phyloP scores from a whole-genome alignment of 2,329 filamentous ascomycete species.

The Pestalotiopsis sp. region DNA sequence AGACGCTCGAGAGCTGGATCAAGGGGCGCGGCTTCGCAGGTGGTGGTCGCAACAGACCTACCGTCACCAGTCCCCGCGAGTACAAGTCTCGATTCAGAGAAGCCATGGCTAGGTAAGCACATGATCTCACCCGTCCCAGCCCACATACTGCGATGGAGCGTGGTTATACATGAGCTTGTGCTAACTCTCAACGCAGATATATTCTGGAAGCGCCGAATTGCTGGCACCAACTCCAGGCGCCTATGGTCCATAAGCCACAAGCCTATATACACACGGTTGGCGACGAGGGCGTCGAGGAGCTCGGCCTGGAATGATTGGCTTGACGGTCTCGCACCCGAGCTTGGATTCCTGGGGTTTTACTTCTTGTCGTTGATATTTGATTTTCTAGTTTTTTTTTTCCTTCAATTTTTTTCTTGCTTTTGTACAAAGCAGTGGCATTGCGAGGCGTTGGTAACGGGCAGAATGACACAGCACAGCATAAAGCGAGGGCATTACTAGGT shows the following conservation, averaged over 20 bases:
- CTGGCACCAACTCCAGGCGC: constrained; percentile 68
- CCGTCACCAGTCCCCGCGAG: constrained; percentile 95
- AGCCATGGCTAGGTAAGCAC: constrained; percentile 82
- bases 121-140: no score
- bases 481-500: neutral
- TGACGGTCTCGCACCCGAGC: no score
- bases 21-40: constrained; percentile 88
- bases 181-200: constrained; percentile 47
- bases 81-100: constrained; percentile 96
- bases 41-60: constrained; percentile 79
- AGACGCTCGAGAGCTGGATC: constrained; percentile 99
- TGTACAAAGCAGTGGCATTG: neutral
- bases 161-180: neutral
- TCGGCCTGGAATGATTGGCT: neutral
- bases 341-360: neutral
- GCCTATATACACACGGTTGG: constrained; percentile 19
- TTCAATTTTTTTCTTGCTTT: neutral
- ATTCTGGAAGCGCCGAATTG: constrained; percentile 75
- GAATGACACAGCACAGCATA: neutral
- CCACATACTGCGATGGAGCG: neutral
- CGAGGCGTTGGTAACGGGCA: constrained; percentile 5
- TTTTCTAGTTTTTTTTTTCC: neutral
- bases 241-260: constrained; percentile 24
- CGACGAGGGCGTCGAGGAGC: constrained; percentile 14
- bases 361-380: neutral